A percentile compares a stretch with the other conserved stretches of the same genome.
Evolutionary conservation across 164 flowering plant genomes (phyloP).

Genomic region (Umbellularia californica): DNA sequence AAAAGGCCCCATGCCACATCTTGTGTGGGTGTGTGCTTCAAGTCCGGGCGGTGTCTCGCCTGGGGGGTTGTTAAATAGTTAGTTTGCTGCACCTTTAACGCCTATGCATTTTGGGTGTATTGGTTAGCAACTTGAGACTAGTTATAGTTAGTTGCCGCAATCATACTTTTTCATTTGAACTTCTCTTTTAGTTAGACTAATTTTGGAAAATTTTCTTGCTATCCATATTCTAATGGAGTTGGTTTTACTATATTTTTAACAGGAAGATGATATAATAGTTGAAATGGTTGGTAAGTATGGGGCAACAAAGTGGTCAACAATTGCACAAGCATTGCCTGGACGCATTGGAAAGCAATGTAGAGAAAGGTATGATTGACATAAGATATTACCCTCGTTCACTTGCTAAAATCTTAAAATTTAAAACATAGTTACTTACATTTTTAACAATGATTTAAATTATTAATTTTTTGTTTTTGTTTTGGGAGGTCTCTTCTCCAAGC

Average conservation of each 20-base stretch:
- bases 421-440: too few relatives aligned
- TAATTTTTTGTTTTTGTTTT: too few relatives aligned
- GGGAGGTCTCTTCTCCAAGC: too few relatives aligned
- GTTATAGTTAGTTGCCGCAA: background rate
- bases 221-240: background rate
- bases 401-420: background rate
- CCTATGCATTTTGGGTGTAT: too few relatives aligned
- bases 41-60: too few relatives aligned
- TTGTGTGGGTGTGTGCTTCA: too few relatives aligned
- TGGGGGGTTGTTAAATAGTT: too few relatives aligned
- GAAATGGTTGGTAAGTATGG: conserved; percentile 43
- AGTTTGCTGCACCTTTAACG: too few relatives aligned
- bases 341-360: conserved; percentile 62
- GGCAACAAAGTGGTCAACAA: conserved; percentile 45
- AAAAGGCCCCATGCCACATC: too few relatives aligned
- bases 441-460: too few relatives aligned
- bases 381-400: background rate
- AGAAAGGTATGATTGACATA: conserved; percentile 34
- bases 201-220: background rate
- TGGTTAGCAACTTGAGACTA: too few relatives aligned
- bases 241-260: background rate
- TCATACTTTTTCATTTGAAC: background rate
- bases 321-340: conserved; percentile 50
- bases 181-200: background rate
- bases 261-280: conserved; percentile 48